phyloP scores from a whole-genome alignment of 2,329 filamentous ascomycete species.

The Fusarium sp. region DNA sequence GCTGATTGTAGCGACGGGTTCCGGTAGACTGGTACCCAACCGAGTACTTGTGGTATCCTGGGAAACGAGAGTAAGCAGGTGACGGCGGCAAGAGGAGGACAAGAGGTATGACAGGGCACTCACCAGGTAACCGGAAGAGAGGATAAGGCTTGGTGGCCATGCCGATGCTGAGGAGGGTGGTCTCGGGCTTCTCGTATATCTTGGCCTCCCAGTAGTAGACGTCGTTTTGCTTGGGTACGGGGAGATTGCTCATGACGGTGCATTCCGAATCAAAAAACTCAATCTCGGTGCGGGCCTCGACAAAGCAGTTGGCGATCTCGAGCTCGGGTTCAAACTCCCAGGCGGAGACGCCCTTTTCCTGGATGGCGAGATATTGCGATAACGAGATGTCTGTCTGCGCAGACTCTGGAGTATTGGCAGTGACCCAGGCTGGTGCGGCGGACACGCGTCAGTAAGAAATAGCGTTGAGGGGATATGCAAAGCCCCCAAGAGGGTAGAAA shows the following conservation, averaged over 20 bases:
- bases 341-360: slow-evolving; percentile 99
- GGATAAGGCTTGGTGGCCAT: slow-evolving; percentile 98
- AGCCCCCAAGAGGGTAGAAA: not conserved
- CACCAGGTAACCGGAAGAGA: slow-evolving; percentile 92
- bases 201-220: slow-evolving; percentile 99
- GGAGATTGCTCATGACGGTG: slow-evolving; percentile 95
- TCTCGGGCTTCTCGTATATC: slow-evolving; percentile 96
- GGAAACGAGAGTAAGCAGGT: slow-evolving; percentile 34
- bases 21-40: slow-evolving; percentile 92
- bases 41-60: slow-evolving; percentile 90
- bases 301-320: slow-evolving; percentile 98
- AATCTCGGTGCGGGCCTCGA: slow-evolving; percentile 94
- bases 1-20: slow-evolving; percentile 89
- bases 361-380: slow-evolving; percentile 96
- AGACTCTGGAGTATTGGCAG: slow-evolving; percentile 94
- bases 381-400: slow-evolving; percentile 96
- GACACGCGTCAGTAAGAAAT: slow-evolving; percentile 27
- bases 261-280: slow-evolving; percentile 99
- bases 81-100: not conserved
- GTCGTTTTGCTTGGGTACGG: slow-evolving; percentile 98
- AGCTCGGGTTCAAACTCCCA: slow-evolving; percentile 99
- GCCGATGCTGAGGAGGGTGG: slow-evolving; percentile 86
- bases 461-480: not conserved
- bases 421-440: slow-evolving; percentile 78
- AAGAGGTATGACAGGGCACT: slow-evolving; percentile 42